A percentile compares a stretch with the other conserved stretches of the same genome.
phyloP scores from a whole-genome alignment of 1,284 basidiomycete species.

The Gymnopus androsaceus region DNA sequence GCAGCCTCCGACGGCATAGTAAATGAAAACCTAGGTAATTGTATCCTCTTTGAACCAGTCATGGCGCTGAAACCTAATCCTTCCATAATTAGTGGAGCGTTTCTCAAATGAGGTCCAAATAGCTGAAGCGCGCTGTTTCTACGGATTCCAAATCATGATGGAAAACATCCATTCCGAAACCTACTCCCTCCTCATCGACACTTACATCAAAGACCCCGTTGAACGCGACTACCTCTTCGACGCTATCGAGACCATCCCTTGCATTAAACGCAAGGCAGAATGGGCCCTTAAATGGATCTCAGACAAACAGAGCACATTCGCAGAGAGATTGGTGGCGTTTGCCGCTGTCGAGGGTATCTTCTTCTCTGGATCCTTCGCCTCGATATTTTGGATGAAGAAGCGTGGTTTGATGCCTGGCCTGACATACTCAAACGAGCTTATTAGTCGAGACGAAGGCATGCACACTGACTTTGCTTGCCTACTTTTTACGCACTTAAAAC shows the following conservation, averaged over 20 bases:
- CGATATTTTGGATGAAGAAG: conserved; percentile 99
- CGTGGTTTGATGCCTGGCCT: conserved; percentile 97
- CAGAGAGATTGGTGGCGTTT: conserved; percentile 92
- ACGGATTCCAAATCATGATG: conserved; percentile 99
- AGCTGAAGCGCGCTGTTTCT: conserved; percentile 96
- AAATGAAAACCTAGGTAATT: conserved; percentile 98
- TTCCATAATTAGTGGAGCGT: conserved; percentile 87
- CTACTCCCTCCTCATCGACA: conserved; percentile 97
- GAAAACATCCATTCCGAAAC: conserved; percentile 97
- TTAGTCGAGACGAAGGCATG: conserved; percentile 96
- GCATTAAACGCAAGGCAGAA: conserved; percentile 89
- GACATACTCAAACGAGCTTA: conserved; percentile 97
- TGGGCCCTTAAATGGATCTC: conserved; percentile 96
- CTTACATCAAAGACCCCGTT: conserved; percentile 90
- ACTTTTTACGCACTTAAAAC: conserved; percentile 85
- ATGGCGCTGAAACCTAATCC: too few relatives aligned
- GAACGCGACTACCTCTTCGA: conserved; percentile 91
- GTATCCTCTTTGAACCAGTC: too few relatives aligned
- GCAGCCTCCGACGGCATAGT: conserved; percentile 97
- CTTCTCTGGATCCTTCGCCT: conserved; percentile 93
- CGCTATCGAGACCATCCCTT: conserved; percentile 93
- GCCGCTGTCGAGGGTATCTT: conserved; percentile 99
- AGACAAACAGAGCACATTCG: conserved; percentile 83
- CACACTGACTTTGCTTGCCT: conserved; percentile 98
- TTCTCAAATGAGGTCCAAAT: conserved; percentile 95